phyloP scores from a whole-genome alignment of 805 yeast species.

The Wickerhamomyces pijperi region DNA sequence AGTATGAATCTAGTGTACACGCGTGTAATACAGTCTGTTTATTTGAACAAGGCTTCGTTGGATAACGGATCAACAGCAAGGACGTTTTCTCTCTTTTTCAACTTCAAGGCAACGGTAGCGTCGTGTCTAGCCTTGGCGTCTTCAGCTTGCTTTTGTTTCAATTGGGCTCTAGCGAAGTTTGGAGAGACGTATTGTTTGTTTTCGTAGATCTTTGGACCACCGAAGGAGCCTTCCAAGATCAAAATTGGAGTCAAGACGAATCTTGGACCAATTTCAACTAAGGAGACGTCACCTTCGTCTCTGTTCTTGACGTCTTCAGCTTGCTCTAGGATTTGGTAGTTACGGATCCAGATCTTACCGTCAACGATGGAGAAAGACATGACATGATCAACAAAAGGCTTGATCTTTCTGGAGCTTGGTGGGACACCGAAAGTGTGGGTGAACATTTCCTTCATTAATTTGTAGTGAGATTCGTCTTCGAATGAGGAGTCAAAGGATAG shows the following conservation, averaged over 20 bases:
- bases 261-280: constrained; percentile 95
- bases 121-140: constrained; percentile 72
- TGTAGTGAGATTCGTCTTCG: constrained; percentile 55
- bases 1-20: neutral
- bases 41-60: constrained; percentile 63
- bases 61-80: constrained; percentile 75
- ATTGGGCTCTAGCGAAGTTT: constrained; percentile 85
- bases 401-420: constrained; percentile 80
- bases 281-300: constrained; percentile 53
- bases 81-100: constrained; percentile 65
- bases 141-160: constrained; percentile 67
- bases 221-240: constrained; percentile 90
- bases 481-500: constrained; percentile 80
- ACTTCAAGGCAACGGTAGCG: constrained; percentile 65
- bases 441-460: constrained; percentile 74
- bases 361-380: constrained; percentile 89
- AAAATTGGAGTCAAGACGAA: constrained; percentile 87
- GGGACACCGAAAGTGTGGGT: constrained; percentile 89
- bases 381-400: constrained; percentile 93
- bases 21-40: neutral
- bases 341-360: constrained; percentile 90
- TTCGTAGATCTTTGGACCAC: constrained; percentile 96
- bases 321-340: constrained; percentile 72
- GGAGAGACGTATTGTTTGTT: constrained; percentile 96
- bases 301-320: constrained; percentile 42